Base-by-base conservation (phyloP, 2,329 filamentous ascomycete genomes). In the Samsoniella hepiali region DNA sequence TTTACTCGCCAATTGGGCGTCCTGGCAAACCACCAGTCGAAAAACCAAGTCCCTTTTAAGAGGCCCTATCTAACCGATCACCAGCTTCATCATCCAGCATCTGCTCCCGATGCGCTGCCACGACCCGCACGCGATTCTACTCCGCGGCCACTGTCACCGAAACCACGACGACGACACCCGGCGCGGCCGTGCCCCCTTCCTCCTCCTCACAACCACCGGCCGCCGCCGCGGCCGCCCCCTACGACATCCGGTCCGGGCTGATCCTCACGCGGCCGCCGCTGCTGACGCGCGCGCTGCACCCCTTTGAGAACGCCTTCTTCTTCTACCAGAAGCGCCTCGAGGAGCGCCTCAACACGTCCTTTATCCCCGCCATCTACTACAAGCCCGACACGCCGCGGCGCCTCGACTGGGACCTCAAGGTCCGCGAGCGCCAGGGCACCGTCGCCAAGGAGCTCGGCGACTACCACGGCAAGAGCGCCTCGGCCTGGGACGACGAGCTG, bases 321-420 rank as follows among this genome's bases (percentile, higher is more conserved):
- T 93, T 99, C 75, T 99, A 99, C 80, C 95, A 99, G 80, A 94
- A 94, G 71, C 92, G 95, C 15, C 84, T 99, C 65, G 97, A 98
- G 77, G 95, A 99, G 82, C 91, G 95, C 50, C 84, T 97, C 59
- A 88, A 89, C 27, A 84, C 95, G 5, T 91, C 93, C 1, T 99
- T 98, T 76, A 90, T 90, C 63, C 87, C 91, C 68, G 91, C 91
- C 74, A 95, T 98, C 79, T 99, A 96, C 84, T 96, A 93, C 85
- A 96, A 96, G 81, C 88, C 88, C 69, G 91, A 91, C 73, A 96
- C 93, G 11, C 89, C 93, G 1, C 83, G 87, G 9, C 91, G 93
- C 68, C 81, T 92, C 58, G 93, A 97, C 79, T 98, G 93, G 91
- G 91, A 93, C 75, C 84, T 91, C 73, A 96, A 96, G 78, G 84